Evolutionary conservation across 768 basidiomycete species (phyloP).

Genomic region (Mycena metata): DNA sequence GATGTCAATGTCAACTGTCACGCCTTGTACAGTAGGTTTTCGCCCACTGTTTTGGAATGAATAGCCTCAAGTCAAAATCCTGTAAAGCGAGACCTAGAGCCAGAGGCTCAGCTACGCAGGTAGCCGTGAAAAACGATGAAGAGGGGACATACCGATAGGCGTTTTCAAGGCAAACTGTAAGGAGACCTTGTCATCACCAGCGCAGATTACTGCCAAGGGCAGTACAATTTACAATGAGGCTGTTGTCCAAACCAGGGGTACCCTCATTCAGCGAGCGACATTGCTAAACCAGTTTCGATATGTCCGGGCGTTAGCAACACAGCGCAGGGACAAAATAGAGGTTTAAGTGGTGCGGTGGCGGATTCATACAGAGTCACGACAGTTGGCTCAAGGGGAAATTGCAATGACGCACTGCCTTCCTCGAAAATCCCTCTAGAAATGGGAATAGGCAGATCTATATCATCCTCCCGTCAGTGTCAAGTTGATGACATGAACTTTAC

Average conservation of each 20-base stretch:
- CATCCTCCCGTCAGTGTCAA: neutral
- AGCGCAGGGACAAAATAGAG: neutral
- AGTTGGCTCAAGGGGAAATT: neutral
- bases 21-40: neutral
- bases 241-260: too few species aligned
- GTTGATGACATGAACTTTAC: neutral
- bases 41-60: neutral
- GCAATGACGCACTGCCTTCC: neutral
- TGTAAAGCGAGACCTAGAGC: neutral
- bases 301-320: neutral
- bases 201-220: too few species aligned
- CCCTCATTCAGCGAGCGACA: neutral
- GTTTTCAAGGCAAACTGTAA: too few species aligned
- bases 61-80: too few species aligned
- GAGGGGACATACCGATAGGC: too few species aligned
- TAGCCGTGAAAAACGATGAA: too few species aligned
- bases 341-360: neutral
- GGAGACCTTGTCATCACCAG: too few species aligned
- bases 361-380: neutral
- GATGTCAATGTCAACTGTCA: slow-evolving; percentile 21
- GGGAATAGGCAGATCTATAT: slow-evolving; percentile 8
- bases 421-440: neutral
- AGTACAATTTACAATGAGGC: too few species aligned
- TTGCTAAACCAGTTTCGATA: neutral
- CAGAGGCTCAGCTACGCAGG: too few species aligned